Evolutionary conservation across 2,329 filamentous ascomycete species (phyloP).

Genomic region (Cladosporium sp.): DNA sequence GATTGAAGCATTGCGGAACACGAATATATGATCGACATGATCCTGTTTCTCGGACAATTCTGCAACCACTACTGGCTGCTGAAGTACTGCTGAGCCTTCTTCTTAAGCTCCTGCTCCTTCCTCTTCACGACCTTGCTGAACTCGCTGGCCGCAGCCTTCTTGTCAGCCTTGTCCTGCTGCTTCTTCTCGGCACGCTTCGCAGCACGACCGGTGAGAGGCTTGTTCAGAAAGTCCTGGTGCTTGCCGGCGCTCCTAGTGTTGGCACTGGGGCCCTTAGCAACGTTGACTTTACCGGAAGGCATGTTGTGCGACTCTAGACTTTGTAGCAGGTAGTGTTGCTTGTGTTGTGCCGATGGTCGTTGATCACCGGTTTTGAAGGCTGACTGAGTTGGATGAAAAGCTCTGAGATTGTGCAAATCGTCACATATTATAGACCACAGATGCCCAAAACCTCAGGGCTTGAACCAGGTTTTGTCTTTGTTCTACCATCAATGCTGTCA

Average conservation of each 20-base stretch:
- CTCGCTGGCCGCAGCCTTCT: neutral
- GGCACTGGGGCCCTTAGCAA: neutral
- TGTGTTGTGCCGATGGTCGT: neutral
- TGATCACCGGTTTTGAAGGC: neutral
- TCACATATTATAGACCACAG: neutral
- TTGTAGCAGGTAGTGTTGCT: neutral
- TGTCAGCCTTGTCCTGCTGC: conserved; percentile 2
- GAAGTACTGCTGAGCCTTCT: conserved; percentile 5
- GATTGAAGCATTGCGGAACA: no score
- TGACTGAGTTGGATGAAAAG: neutral
- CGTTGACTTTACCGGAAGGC: conserved; percentile 3
- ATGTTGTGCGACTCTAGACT: neutral
- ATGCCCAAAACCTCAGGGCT: neutral
- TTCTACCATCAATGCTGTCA: neutral
- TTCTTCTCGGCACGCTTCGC: conserved; percentile 1
- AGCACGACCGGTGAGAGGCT: conserved; percentile 7
- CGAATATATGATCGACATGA: no score
- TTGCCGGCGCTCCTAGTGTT: neutral
- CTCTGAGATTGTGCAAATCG: neutral
- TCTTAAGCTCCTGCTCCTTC: conserved; percentile 5
- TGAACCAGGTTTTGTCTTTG: neutral
- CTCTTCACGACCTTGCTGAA: neutral
- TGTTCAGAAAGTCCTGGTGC: conserved; percentile 6
- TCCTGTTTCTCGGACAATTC: no score
- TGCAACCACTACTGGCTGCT: neutral